These are phyloP conservation scores for Haberlea rhodopensis DNA, from an alignment of 257 asterid species.

Conservation along the genomic window DNA sequence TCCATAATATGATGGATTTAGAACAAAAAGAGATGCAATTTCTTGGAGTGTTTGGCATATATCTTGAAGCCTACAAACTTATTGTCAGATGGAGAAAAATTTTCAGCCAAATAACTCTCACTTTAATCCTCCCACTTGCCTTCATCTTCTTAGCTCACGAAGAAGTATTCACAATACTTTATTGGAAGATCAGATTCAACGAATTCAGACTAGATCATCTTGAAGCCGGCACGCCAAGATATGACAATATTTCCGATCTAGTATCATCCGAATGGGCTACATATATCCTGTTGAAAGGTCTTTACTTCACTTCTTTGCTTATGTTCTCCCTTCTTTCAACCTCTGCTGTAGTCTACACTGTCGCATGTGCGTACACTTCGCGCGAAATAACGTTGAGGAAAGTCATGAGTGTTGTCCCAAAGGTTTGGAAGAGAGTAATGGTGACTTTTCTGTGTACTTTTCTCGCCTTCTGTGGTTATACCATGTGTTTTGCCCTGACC, in stretches of 20 bases:
- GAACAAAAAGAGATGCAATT: constrained; percentile 69
- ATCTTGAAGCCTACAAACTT: constrained; percentile 48
- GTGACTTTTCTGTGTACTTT: constrained; percentile 46
- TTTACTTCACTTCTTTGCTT: constrained; percentile 38
- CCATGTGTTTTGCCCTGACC: constrained; percentile 24
- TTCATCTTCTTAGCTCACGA: constrained; percentile 53
- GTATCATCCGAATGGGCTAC: constrained; percentile 36
- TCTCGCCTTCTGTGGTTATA: constrained; percentile 34
- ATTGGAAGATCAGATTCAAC: constrained; percentile 29
- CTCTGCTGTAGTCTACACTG: constrained; percentile 59
- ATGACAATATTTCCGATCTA: constrained; percentile 29
- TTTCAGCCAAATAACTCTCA: constrained; percentile 51
- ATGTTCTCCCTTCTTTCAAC: constrained; percentile 61
- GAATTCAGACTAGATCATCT: constrained; percentile 20
- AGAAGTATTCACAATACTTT: constrained; percentile 35
- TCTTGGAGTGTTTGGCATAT: constrained; percentile 52
- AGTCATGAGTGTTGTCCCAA: constrained; percentile 58
- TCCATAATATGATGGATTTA: constrained; percentile 38
- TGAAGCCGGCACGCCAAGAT: constrained; percentile 19
- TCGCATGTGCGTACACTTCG: constrained; percentile 49
- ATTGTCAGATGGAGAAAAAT: constrained; percentile 43
- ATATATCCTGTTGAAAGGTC: constrained; percentile 32
- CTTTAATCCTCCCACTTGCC: constrained; percentile 60
- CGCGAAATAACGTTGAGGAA: constrained; percentile 40
- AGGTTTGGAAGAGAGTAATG: constrained; percentile 62